phyloP scores from a whole-genome alignment of 1,284 basidiomycete genomes.

The Rhodotorula sp. region DNA sequence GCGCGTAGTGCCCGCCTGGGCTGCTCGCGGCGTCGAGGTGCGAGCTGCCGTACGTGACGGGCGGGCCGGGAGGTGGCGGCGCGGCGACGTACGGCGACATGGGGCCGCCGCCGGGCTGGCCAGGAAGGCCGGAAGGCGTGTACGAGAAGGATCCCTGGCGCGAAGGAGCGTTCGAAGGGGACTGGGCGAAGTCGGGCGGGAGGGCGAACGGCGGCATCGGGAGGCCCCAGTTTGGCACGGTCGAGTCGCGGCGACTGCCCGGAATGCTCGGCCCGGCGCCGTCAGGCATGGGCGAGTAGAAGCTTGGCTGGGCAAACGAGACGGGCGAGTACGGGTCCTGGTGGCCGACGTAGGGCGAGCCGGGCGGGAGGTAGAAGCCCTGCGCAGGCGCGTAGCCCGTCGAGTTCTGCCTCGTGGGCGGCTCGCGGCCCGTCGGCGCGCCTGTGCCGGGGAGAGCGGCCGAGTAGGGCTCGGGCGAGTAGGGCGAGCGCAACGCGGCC shows the following conservation, averaged over 20 bases:
- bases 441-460: background rate
- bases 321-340: slow-evolving; percentile 25
- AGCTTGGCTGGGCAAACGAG: slow-evolving; percentile 7
- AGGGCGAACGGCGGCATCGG: slow-evolving; percentile 37
- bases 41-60: background rate
- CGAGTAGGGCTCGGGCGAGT: slow-evolving; percentile 21
- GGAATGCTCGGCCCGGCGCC: background rate
- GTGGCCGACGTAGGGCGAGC: slow-evolving; percentile 22
- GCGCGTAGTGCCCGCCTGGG: background rate
- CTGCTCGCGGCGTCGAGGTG: background rate
- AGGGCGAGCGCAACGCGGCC: background rate
- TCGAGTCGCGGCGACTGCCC: slow-evolving; percentile 33
- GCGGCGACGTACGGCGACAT: slow-evolving; percentile 14
- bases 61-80: slow-evolving; percentile 5
- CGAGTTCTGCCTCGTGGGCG: slow-evolving; percentile 21
- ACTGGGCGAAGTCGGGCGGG: slow-evolving; percentile 22
- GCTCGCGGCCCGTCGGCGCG: slow-evolving; percentile 5
- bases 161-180: slow-evolving; percentile 16
- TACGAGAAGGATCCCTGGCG: slow-evolving; percentile 40
- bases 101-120: slow-evolving; percentile 1
- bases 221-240: slow-evolving; percentile 22
- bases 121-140: slow-evolving; percentile 18
- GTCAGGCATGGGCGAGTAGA: slow-evolving; percentile 15
- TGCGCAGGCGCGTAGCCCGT: slow-evolving; percentile 5
- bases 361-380: slow-evolving; percentile 18